These are phyloP conservation scores for Aspergillus sclerotialis DNA, from an alignment of 2,329 filamentous ascomycete species.

Conservation along the genomic window DNA sequence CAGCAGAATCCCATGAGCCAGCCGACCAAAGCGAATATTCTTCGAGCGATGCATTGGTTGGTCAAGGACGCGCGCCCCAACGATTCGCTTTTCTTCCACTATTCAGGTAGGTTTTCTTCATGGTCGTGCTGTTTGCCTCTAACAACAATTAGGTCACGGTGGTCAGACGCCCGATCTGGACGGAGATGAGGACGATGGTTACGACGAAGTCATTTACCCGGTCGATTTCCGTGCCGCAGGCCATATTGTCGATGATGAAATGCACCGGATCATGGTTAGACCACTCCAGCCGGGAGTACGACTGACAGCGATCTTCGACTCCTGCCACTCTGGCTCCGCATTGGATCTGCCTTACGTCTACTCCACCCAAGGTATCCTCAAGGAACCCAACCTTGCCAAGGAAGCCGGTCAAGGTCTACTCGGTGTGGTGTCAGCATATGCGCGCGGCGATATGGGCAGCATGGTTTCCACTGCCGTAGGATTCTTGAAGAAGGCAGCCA, in stretches of 20 bases:
- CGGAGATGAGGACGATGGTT: constrained; percentile 71
- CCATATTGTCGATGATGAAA: constrained; percentile 72
- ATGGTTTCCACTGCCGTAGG: constrained; percentile 75
- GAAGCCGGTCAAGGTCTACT: constrained; percentile 59
- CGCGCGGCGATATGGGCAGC: constrained; percentile 72
- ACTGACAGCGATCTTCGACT: constrained; percentile 62
- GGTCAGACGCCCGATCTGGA: constrained; percentile 67
- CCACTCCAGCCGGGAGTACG: constrained; percentile 76
- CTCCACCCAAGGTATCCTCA: constrained; percentile 60
- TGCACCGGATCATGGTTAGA: constrained; percentile 69
- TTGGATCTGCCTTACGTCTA: constrained; percentile 63
- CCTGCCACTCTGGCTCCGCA: constrained; percentile 60
- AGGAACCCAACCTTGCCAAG: constrained; percentile 62
- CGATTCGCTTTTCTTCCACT: constrained; percentile 96
- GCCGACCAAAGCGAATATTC: constrained; percentile 89
- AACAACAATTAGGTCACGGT: constrained; percentile 53
- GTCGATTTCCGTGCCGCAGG: constrained; percentile 64
- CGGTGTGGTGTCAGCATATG: constrained; percentile 67
- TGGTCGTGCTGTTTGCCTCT: neutral
- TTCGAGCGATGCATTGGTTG: constrained; percentile 95
- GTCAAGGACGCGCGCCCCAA: constrained; percentile 89
- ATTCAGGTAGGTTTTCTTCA: constrained; percentile 60
- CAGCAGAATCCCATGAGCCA: constrained; percentile 97
- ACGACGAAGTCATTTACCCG: constrained; percentile 72
- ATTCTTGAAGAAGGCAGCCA: constrained; percentile 80